Conservation (phyloP, 2,329 filamentous ascomycete species). For the Penicillium verrucosum region DNA sequence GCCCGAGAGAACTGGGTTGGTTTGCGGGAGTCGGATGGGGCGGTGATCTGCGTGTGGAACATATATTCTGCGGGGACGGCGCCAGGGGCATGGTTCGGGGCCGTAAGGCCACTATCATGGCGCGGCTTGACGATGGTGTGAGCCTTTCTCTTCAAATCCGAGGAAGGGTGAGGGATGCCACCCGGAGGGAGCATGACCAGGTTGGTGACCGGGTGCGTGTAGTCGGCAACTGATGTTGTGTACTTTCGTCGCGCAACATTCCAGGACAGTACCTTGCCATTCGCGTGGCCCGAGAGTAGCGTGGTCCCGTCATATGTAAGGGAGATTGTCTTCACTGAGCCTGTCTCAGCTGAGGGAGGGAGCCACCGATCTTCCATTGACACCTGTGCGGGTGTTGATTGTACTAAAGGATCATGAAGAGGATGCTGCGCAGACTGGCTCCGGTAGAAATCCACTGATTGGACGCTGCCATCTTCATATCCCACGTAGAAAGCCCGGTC, state of each 20-base stretch:
- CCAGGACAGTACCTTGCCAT: conserved; percentile 77
- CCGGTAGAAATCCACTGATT: conserved; percentile 71
- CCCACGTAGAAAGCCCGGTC: conserved; percentile 79
- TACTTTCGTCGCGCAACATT: conserved; percentile 69
- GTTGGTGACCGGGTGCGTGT: conserved; percentile 81
- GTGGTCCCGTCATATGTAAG: conserved; percentile 79
- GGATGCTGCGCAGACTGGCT: conserved; percentile 42
- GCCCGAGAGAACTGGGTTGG: conserved; percentile 35
- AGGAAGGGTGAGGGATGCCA: conserved; percentile 41
- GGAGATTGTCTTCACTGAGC: conserved; percentile 64
- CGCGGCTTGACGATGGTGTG: conserved; percentile 73
- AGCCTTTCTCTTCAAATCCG: conserved; percentile 49
- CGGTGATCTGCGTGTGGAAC: conserved; percentile 40
- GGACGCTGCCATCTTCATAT: conserved; percentile 75
- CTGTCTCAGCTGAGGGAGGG: conserved; percentile 61
- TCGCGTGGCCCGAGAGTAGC: conserved; percentile 75
- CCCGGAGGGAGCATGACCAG: conserved; percentile 67
- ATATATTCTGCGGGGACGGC: conserved; percentile 44
- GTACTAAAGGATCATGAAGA: conserved; percentile 34
- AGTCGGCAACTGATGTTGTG: conserved; percentile 63
- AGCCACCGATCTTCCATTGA: conserved; percentile 43
- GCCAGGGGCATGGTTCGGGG: conserved; percentile 34
- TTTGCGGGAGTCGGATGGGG: conserved; percentile 13
- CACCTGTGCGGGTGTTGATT: conserved; percentile 42
- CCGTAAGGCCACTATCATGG: conserved; percentile 41